phyloP scores from a whole-genome alignment of 106 monocot genomes.

The Dendrobium huoshanense region DNA sequence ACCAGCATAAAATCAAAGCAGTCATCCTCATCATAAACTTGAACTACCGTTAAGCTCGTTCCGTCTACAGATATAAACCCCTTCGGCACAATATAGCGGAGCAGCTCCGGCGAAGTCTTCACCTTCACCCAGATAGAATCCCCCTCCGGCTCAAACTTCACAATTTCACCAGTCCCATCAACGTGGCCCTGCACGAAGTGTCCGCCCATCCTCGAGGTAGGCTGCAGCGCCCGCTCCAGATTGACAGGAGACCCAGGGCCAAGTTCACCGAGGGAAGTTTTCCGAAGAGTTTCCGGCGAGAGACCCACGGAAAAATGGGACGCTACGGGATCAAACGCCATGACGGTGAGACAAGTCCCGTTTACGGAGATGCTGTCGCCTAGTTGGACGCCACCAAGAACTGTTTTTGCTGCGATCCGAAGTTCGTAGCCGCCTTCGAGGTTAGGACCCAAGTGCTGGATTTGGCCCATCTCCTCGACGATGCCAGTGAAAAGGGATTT shows the following conservation, averaged over 20 bases:
- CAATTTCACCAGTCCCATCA: conserved; percentile 85
- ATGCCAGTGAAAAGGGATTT: conserved; percentile 86
- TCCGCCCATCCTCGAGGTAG: conserved; percentile 78
- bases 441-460: conserved; percentile 49
- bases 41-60: conserved; percentile 83
- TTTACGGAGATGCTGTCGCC: conserved; percentile 91
- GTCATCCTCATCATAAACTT: conserved; percentile 66
- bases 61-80: conserved; percentile 90
- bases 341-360: conserved; percentile 91
- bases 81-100: conserved; percentile 73
- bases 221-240: conserved; percentile 75
- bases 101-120: conserved; percentile 36
- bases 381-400: conserved; percentile 54
- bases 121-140: conserved; percentile 94
- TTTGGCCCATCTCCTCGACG: conserved; percentile 76
- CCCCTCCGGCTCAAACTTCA: conserved; percentile 43
- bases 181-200: conserved; percentile 98
- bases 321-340: conserved; percentile 28
- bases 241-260: conserved; percentile 47
- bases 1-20: conserved; percentile 97
- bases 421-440: conserved; percentile 41
- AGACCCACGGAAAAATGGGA: conserved; percentile 72
- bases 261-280: conserved; percentile 58
- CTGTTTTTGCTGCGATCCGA: conserved; percentile 45
- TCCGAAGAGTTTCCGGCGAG: conserved; percentile 82